Conservation (phyloP, 1,284 basidiomycete species). For the Austroboletus olivaceoglutinosus region DNA sequence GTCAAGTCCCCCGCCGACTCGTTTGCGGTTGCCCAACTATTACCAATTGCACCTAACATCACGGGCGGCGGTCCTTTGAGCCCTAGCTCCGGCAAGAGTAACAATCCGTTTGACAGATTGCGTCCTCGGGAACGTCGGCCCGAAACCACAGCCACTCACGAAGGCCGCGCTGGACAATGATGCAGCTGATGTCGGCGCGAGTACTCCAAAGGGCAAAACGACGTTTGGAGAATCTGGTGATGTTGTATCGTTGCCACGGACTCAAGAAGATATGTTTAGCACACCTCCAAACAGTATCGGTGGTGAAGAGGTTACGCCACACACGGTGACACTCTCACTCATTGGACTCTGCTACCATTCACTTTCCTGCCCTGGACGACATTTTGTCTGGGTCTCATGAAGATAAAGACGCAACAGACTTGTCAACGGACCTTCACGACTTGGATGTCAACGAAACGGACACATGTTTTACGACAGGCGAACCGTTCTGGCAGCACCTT, state of each 20-base stretch:
- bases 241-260: constrained; percentile 33
- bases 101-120: constrained; percentile 91
- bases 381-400: constrained; percentile 21
- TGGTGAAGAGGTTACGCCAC: constrained; percentile 16
- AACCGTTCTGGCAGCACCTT: constrained; percentile 72
- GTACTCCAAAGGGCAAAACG: constrained; percentile 19
- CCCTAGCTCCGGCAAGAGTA: constrained; percentile 61
- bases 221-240: constrained; percentile 13
- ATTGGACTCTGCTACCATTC: constrained; percentile 33
- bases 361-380: constrained; percentile 50
- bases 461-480: background rate
- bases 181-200: constrained; percentile 23
- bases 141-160: constrained; percentile 19
- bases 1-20: constrained; percentile 42
- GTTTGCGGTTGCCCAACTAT: constrained; percentile 63
- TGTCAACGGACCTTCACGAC: constrained; percentile 57
- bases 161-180: constrained; percentile 24
- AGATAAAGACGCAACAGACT: constrained; percentile 47
- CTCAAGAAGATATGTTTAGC: constrained; percentile 57
- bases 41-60: constrained; percentile 66
- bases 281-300: constrained; percentile 55
- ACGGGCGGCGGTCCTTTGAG: constrained; percentile 36
- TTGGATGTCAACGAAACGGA: constrained; percentile 62
- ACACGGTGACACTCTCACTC: constrained; percentile 28
- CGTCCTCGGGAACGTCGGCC: constrained; percentile 42